Conservation (phyloP, 2,329 filamentous ascomycete genomes). For the Lithohypha guttulata region DNA sequence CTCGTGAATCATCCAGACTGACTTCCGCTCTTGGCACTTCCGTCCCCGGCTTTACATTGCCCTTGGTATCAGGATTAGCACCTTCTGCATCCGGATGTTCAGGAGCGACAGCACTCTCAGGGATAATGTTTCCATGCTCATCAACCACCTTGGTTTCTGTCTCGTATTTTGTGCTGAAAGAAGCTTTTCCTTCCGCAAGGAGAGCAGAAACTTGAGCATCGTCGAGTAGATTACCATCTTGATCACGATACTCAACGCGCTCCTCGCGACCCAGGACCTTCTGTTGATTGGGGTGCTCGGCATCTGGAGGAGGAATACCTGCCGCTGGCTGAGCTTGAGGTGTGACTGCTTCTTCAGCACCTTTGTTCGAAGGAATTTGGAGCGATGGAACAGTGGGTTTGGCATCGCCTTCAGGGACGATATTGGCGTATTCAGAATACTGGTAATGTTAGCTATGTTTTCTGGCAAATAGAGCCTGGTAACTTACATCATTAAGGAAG, state of each 20-base stretch:
- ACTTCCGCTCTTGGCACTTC: conserved; percentile 26
- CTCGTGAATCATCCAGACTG: conserved; percentile 27
- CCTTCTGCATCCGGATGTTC: conserved; percentile 49
- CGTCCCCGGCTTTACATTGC: conserved; percentile 29
- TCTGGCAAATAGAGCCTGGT: conserved; percentile 6
- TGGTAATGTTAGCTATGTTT: conserved; percentile 9
- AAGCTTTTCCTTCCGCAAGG: conserved; percentile 66
- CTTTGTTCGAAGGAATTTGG: conserved; percentile 14
- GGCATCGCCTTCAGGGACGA: conserved; percentile 15
- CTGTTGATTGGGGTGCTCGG: conserved; percentile 22
- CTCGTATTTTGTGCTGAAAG: conserved; percentile 91
- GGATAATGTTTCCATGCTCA: conserved; percentile 65
- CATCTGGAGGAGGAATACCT: too few relatives aligned
- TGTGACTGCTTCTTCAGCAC: conserved; percentile 26
- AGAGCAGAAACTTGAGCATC: conserved; percentile 73
- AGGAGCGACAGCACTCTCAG: conserved; percentile 34
- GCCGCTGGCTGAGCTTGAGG: too few relatives aligned
- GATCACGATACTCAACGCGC: conserved; percentile 86
- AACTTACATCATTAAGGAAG: conserved; percentile 75
- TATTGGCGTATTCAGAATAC: conserved; percentile 27
- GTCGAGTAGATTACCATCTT: conserved; percentile 79
- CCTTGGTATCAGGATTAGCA: conserved; percentile 44
- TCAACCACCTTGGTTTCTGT: conserved; percentile 82
- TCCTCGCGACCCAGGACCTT: conserved; percentile 51
- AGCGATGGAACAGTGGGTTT: conserved; percentile 16